phyloP scores from a whole-genome alignment of 148 eudicot genomes.

The Heliamphora exappendiculata region DNA sequence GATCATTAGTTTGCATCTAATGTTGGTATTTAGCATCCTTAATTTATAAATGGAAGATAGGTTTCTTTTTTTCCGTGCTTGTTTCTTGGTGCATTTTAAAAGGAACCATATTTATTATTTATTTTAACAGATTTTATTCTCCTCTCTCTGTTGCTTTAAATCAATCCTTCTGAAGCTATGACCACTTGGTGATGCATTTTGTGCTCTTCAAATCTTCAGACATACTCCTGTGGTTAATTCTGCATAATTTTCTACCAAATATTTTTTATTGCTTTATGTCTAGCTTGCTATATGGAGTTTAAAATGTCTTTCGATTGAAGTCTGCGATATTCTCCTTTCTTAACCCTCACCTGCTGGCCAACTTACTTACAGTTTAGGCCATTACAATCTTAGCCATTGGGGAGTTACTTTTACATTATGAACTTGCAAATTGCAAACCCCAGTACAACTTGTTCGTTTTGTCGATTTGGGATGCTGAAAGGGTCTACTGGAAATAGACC shows the following conservation, averaged over 20 bases:
- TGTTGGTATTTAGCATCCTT: background rate
- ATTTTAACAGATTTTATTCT: background rate
- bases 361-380: background rate
- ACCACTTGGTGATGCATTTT: background rate
- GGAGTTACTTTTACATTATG: background rate
- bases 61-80: background rate
- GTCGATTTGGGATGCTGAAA: background rate
- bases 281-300: background rate
- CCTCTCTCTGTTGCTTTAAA: background rate
- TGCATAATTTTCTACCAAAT: background rate
- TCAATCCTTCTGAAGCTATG: background rate
- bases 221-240: background rate
- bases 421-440: background rate
- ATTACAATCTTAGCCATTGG: background rate
- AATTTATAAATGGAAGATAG: background rate
- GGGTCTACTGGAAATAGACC: background rate
- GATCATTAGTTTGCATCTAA: background rate
- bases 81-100: background rate
- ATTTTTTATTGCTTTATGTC: background rate
- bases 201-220: background rate
- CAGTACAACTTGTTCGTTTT: background rate
- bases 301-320: background rate
- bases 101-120: background rate
- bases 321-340: background rate
- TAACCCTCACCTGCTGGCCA: background rate